A percentile compares a stretch with the other conserved stretches of the same genome.
phyloP scores from a whole-genome alignment of 345 rosid genomes.

The Eucalyptus pumila region DNA sequence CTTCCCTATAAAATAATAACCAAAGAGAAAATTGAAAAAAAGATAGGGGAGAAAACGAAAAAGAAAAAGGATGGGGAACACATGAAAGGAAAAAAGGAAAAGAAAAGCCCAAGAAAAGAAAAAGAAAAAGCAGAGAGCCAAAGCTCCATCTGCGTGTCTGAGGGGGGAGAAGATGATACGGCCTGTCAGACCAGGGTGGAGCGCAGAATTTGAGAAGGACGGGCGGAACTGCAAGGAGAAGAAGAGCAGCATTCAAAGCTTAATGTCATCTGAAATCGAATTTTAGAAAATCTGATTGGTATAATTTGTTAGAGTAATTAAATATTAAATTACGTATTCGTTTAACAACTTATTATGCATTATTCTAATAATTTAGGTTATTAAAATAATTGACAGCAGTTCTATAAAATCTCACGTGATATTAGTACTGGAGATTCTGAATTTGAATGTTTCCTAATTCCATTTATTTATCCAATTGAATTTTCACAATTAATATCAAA shows the following conservation, averaged over 20 bases:
- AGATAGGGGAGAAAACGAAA: neutral
- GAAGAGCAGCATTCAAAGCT: neutral
- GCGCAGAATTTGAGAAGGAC: slow-evolving; percentile 23
- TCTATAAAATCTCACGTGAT: fast-evolving
- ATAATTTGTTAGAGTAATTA: too few species aligned
- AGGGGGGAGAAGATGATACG: neutral
- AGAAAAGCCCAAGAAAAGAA: neutral
- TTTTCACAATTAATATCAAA: too few species aligned
- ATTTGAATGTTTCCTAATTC: fast-evolving
- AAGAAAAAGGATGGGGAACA: neutral
- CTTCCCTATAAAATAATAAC: neutral
- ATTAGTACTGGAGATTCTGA: fast-evolving
- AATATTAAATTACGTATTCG: too few species aligned
- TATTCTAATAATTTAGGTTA: too few species aligned
- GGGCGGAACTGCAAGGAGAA: neutral
- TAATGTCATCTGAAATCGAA: neutral
- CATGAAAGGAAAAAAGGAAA: neutral
- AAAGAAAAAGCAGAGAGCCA: neutral
- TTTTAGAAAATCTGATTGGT: neutral
- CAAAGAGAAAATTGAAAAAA: neutral
- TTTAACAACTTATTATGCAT: too few species aligned
- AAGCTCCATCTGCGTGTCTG: neutral
- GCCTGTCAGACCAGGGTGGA: neutral
- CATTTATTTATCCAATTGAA: too few species aligned
- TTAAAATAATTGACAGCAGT: fast-evolving